phyloP scores from a whole-genome alignment of 768 basidiomycete species.

The Panaeolus papilionaceus region DNA sequence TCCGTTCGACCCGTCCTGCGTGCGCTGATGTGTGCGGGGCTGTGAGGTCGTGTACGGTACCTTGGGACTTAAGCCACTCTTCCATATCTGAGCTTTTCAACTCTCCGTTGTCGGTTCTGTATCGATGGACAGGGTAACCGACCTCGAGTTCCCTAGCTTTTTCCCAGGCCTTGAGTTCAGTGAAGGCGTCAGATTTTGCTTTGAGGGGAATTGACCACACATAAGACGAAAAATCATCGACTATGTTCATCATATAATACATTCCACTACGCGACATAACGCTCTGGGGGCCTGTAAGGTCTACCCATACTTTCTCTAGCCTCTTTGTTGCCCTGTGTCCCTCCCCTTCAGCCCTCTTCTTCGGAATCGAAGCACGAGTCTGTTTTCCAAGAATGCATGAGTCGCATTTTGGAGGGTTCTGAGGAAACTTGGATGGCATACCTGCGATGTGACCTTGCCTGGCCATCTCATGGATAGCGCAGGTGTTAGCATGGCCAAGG shows the following conservation, averaged over 20 bases:
- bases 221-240: conserved; percentile 25
- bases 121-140: not conserved
- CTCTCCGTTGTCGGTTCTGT: not conserved
- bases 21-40: conserved; percentile 1
- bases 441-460: too few species aligned
- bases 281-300: not conserved
- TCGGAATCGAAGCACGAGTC: too few species aligned
- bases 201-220: not conserved
- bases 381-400: too few species aligned
- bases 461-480: too few species aligned
- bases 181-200: not conserved
- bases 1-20: not conserved
- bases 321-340: not conserved
- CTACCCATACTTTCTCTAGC: not conserved
- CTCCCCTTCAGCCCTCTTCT: conserved; percentile 18
- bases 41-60: not conserved
- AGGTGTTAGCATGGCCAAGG: too few species aligned
- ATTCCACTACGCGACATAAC: not conserved
- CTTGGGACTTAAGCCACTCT: not conserved
- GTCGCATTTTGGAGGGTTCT: too few species aligned
- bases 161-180: not conserved
- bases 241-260: not conserved
- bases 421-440: too few species aligned
- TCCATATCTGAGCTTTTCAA: not conserved
- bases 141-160: not conserved